These are phyloP conservation scores for Leucocoprinus leucothites DNA, from an alignment of 768 basidiomycete genomes.

Conservation along the genomic window DNA sequence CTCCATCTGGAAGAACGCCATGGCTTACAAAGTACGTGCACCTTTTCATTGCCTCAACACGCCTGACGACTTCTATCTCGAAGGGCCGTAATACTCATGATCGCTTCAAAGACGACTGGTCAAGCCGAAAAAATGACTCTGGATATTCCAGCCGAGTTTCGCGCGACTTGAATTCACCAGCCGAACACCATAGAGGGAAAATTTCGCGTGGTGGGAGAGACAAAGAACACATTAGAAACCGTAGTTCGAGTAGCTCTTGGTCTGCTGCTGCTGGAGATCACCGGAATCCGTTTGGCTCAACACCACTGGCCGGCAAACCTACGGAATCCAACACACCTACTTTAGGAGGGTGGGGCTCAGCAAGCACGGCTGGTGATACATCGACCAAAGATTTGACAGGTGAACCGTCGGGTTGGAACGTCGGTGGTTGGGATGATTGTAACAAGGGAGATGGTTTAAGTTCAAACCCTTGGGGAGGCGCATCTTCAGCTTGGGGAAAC, in stretches of 20 bases:
- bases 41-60: not conserved
- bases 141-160: not conserved
- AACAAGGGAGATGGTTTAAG: not conserved
- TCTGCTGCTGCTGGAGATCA: not conserved
- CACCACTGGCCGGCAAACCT: not conserved
- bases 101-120: not conserved
- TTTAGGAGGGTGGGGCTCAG: not conserved
- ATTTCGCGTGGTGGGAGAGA: not conserved
- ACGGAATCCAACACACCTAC: not conserved
- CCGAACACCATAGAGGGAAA: not conserved
- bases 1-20: conserved; percentile 2
- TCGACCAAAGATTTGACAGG: not conserved
- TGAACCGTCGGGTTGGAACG: not conserved
- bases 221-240: not conserved
- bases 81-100: not conserved
- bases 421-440: not conserved
- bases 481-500: not conserved
- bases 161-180: too few relatives aligned
- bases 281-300: not conserved
- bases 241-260: not conserved
- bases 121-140: not conserved
- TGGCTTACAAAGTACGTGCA: conserved; percentile 1
- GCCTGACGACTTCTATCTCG: not conserved
- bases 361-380: not conserved
- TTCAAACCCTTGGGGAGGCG: not conserved